A percentile compares a stretch with the other conserved stretches of the same genome.
Evolutionary conservation across 1,139 yeast genomes (phyloP).

Genomic region (Saccharomyces hybrid): DNA sequence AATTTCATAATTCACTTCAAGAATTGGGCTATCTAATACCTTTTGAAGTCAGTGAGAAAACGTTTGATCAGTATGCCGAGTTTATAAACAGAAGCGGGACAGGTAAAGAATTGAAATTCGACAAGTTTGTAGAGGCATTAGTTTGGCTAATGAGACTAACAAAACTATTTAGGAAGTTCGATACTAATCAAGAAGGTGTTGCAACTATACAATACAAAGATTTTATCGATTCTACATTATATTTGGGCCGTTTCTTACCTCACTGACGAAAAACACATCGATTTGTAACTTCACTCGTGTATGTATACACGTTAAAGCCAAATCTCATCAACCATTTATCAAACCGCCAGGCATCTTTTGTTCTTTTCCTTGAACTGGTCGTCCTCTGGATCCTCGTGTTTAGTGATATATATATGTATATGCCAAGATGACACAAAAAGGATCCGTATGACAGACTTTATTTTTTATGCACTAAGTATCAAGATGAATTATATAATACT

Average conservation of each 20-base stretch:
- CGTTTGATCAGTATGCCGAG: constrained; percentile 32
- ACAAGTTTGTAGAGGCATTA: constrained; percentile 72
- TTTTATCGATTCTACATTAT: constrained; percentile 48
- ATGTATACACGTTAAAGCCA: too few species aligned
- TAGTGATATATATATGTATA: background rate
- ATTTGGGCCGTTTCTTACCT: constrained; percentile 30
- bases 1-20: constrained; percentile 31
- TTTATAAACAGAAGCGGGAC: constrained; percentile 27
- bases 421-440: background rate
- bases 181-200: constrained; percentile 65
- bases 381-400: background rate
- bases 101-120: constrained; percentile 63
- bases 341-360: too few species aligned
- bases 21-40: constrained; percentile 32
- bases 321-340: background rate
- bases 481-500: too few species aligned
- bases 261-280: constrained; percentile 11
- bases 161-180: constrained; percentile 71
- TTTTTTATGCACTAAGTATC: too few species aligned
- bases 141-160: constrained; percentile 73
- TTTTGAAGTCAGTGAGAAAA: constrained; percentile 29
- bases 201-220: constrained; percentile 75
- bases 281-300: background rate
- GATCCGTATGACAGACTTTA: background rate
- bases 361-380: too few species aligned